These are phyloP conservation scores for Coprinopsis sp. DNA, from an alignment of 768 basidiomycete species.

Conservation along the genomic window DNA sequence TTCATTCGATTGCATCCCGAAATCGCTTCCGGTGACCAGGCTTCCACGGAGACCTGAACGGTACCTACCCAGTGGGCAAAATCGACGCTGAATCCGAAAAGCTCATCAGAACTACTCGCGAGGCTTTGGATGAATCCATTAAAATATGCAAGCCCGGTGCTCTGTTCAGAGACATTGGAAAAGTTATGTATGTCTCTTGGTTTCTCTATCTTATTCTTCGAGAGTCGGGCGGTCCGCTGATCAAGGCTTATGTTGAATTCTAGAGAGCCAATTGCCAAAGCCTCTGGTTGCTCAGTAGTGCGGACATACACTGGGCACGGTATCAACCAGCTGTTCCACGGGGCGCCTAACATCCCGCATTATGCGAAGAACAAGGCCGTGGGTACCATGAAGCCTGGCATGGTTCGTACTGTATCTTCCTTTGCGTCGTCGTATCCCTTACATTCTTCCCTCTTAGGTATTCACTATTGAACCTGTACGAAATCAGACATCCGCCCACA, in stretches of 20 bases:
- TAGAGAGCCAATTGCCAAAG: conserved; percentile 81
- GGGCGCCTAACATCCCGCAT: conserved; percentile 84
- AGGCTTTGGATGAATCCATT: conserved; percentile 86
- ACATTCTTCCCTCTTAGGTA: too few species aligned
- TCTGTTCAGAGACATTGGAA: conserved; percentile 84
- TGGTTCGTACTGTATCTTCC: conserved; percentile 48
- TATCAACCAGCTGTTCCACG: conserved; percentile 82
- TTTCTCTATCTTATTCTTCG: conserved; percentile 3
- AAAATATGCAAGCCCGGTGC: conserved; percentile 91
- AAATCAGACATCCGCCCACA: background rate
- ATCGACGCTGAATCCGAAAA: conserved; percentile 81
- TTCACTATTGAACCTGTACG: conserved; percentile 78
- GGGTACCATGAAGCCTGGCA: conserved; percentile 91
- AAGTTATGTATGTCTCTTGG: conserved; percentile 64
- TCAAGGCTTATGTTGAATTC: background rate
- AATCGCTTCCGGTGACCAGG: too few species aligned
- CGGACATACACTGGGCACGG: conserved; percentile 92
- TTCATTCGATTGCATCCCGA: too few species aligned
- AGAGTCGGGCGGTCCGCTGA: too few species aligned
- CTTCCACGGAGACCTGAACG: conserved; percentile 93
- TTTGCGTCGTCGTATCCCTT: conserved; percentile 3
- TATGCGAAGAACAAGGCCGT: conserved; percentile 93
- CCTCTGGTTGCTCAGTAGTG: conserved; percentile 85
- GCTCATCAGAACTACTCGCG: conserved; percentile 77
- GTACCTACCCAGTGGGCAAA: conserved; percentile 84